These are phyloP conservation scores for Cryptococcus sp. DNA, from an alignment of 1,284 basidiomycete species.

Conservation along the genomic window DNA sequence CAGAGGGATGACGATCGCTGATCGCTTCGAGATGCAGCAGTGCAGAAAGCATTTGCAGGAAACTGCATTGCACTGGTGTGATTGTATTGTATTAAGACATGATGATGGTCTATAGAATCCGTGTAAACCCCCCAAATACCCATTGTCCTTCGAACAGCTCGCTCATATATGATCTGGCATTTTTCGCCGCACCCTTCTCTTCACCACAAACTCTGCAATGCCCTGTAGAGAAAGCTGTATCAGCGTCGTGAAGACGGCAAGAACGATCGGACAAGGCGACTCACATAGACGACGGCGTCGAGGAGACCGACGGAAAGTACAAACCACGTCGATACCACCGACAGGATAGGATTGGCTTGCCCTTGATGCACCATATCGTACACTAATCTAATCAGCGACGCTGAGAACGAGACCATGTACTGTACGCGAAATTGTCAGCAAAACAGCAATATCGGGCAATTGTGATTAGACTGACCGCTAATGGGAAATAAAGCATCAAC, in stretches of 20 bases:
- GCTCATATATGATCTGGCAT: conserved; percentile 31
- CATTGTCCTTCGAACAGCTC: no score
- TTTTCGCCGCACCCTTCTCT: conserved; percentile 41
- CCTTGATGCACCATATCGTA: conserved; percentile 43
- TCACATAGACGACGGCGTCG: conserved; percentile 47
- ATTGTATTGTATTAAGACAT: conserved; percentile 5
- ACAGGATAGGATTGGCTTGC: conserved; percentile 27
- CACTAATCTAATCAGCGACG: conserved; percentile 44
- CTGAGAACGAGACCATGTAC: conserved; percentile 47
- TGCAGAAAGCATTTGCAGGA: no score
- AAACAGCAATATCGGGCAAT: not conserved
- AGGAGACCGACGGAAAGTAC: conserved; percentile 43
- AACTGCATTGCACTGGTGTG: not conserved
- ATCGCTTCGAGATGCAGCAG: no score
- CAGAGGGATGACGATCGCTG: no score
- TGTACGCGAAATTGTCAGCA: conserved; percentile 9
- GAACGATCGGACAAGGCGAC: conserved; percentile 13
- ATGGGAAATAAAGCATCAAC: conserved; percentile 51
- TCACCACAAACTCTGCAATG: conserved; percentile 42
- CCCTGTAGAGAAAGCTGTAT: conserved; percentile 29
- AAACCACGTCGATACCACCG: conserved; percentile 39
- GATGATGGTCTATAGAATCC: no score
- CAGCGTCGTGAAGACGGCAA: not conserved
- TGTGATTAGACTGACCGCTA: conserved; percentile 37
- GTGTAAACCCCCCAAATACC: no score